A percentile compares a stretch with the other conserved stretches of the same genome.
Conservation (phyloP, 2,329 filamentous ascomycete species). For the Macrophomina pseudophaseolina region DNA sequence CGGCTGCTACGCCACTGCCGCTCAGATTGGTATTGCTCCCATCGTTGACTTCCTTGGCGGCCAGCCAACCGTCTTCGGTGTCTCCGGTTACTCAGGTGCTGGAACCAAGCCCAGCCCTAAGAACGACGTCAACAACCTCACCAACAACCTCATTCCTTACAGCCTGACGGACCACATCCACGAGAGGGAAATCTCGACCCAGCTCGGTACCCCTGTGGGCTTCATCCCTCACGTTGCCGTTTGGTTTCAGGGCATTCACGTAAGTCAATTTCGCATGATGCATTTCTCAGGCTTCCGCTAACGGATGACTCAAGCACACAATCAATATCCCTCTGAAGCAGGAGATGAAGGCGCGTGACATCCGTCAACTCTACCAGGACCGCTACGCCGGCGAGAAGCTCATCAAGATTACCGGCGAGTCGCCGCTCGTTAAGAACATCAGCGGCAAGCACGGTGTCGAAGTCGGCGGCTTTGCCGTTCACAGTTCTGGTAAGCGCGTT, state of each 20-base stretch:
- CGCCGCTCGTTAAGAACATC: conserved; percentile 84
- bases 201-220: conserved; percentile 74
- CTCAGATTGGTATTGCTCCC: conserved; percentile 86
- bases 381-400: conserved; percentile 95
- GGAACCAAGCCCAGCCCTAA: conserved; percentile 93
- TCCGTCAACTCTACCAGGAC: conserved; percentile 94
- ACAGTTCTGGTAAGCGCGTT: conserved; percentile 85
- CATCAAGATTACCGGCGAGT: conserved; percentile 88
- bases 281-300: background rate
- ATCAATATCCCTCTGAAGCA: conserved; percentile 88
- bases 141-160: conserved; percentile 89
- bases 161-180: conserved; percentile 93
- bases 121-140: conserved; percentile 84
- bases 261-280: conserved; percentile 38
- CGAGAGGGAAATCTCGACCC: conserved; percentile 84
- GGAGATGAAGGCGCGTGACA: conserved; percentile 87
- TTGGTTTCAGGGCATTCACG: conserved; percentile 94
- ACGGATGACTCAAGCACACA: conserved; percentile 63
- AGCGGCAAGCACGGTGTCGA: conserved; percentile 85
- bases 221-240: conserved; percentile 95
- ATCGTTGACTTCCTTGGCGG: conserved; percentile 78
- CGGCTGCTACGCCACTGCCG: conserved; percentile 92
- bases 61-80: conserved; percentile 83
- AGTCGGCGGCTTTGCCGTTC: conserved; percentile 94
- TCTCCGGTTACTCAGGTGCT: conserved; percentile 92